Evolutionary conservation across 305 asterid genomes (phyloP).

Genomic region (Fraxinus paxiana): DNA sequence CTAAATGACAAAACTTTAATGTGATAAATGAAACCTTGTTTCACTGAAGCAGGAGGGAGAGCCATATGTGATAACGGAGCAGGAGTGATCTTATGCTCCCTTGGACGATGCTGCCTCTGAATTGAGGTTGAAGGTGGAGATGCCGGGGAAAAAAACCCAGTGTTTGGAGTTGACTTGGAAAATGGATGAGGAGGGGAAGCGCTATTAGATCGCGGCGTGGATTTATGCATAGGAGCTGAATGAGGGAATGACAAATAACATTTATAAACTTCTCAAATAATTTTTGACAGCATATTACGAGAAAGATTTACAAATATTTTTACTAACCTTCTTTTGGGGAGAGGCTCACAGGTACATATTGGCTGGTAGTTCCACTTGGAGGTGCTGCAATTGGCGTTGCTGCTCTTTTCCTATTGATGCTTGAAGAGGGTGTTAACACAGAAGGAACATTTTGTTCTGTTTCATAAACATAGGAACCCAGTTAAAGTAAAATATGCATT

Average conservation of each 20-base stretch:
- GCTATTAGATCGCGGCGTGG: constrained; percentile 25
- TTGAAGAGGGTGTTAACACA: constrained; percentile 49
- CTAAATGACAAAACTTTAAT: constrained; percentile 16
- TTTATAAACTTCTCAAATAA: constrained; percentile 8
- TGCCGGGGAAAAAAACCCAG: constrained; percentile 34
- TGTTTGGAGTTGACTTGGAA: constrained; percentile 36
- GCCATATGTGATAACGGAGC: constrained; percentile 39
- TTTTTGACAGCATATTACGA: constrained; percentile 5
- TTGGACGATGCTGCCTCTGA: constrained; percentile 33
- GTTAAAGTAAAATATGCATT: background rate
- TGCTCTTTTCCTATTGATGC: constrained; percentile 32
- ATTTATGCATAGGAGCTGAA: constrained; percentile 52
- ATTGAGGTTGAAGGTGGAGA: constrained; percentile 28
- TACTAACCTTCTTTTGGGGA: constrained; percentile 61
- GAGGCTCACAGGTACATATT: constrained; percentile 34
- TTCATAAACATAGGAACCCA: constrained; percentile 23
- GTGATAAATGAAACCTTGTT: constrained; percentile 39
- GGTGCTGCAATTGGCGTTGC: constrained; percentile 54
- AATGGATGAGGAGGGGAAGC: constrained; percentile 53
- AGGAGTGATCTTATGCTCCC: constrained; percentile 34
- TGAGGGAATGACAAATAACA: constrained; percentile 20
- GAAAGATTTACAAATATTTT: constrained; percentile 18
- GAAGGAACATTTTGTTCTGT: constrained; percentile 43
- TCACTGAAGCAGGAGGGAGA: constrained; percentile 51
- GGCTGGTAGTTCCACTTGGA: constrained; percentile 27